These are phyloP conservation scores for Trichoderma sp. DNA, from an alignment of 2,329 filamentous ascomycete species.

Conservation along the genomic window DNA sequence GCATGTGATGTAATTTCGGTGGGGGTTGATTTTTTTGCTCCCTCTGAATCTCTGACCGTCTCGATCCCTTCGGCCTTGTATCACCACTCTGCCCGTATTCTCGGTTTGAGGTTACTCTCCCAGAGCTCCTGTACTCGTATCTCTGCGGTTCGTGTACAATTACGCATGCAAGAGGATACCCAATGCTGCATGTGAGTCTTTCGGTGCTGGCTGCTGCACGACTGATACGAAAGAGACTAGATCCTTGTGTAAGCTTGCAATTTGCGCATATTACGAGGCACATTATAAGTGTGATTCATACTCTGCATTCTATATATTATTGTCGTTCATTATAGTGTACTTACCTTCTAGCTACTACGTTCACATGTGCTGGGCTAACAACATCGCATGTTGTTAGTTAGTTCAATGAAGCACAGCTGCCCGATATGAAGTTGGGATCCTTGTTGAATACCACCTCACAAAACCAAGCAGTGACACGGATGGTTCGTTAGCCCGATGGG, in stretches of 20 bases:
- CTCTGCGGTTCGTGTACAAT: background rate
- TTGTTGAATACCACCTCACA: background rate
- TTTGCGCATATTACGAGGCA: background rate
- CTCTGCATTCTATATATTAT: background rate
- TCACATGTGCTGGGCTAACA: background rate
- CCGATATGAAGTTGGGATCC: background rate
- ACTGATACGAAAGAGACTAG: background rate
- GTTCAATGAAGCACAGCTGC: background rate
- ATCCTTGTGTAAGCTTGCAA: background rate
- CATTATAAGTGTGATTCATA: background rate
- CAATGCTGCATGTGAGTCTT: background rate
- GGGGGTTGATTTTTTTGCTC: background rate
- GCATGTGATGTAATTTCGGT: slow-evolving; percentile 12
- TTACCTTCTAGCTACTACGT: background rate
- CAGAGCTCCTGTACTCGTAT: background rate
- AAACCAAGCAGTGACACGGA: background rate
- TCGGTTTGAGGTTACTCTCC: background rate
- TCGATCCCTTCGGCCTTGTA: background rate
- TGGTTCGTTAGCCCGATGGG: background rate
- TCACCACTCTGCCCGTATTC: background rate
- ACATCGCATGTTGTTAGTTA: background rate
- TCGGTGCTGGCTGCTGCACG: background rate
- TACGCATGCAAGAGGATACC: background rate
- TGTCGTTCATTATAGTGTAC: background rate
- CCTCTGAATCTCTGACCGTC: slow-evolving; percentile 13